Percentiles rank a stretch among this genome's conserved stretches.
Evolutionary conservation across 192 early-diverging fungal genomes (phyloP).

Genomic region (Chytriomyces hyalinus): DNA sequence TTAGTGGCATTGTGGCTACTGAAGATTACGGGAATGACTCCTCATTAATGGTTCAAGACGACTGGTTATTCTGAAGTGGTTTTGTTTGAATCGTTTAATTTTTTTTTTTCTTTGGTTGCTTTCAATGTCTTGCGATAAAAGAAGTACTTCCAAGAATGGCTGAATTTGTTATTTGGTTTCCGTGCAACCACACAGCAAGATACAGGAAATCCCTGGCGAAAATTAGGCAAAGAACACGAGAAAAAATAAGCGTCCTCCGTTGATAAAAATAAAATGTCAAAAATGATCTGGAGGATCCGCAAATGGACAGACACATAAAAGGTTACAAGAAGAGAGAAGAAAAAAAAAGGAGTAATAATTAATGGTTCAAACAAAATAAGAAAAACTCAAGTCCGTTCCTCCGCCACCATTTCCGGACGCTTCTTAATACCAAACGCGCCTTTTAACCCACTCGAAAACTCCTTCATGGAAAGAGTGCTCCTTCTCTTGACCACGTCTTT

Average conservation of each 20-base stretch:
- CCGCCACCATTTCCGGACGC: not conserved
- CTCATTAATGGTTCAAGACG: not conserved
- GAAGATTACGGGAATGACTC: not conserved
- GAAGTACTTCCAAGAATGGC: no score
- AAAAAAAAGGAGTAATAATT: constrained; percentile 19
- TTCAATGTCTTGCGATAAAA: not conserved
- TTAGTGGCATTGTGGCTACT: no score
- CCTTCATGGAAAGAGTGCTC: constrained; percentile 23
- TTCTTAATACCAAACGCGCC: constrained; percentile 17
- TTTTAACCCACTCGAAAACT: constrained; percentile 30
- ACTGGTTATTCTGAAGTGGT: constrained; percentile 20
- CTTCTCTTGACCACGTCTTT: not conserved
- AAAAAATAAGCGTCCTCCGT: not conserved
- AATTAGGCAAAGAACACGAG: not conserved
- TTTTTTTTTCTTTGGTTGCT: no score
- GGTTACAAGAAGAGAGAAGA: no score
- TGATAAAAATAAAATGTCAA: not conserved
- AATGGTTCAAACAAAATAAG: not conserved
- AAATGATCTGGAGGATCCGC: no score
- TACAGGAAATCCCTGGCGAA: not conserved
- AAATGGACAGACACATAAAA: not conserved
- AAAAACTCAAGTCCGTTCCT: constrained; percentile 12
- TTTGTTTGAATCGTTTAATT: not conserved
- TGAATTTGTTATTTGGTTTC: no score
- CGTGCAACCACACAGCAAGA: not conserved